phyloP scores from a whole-genome alignment of 2,329 filamentous ascomycete genomes.

The Penicillium sp. region DNA sequence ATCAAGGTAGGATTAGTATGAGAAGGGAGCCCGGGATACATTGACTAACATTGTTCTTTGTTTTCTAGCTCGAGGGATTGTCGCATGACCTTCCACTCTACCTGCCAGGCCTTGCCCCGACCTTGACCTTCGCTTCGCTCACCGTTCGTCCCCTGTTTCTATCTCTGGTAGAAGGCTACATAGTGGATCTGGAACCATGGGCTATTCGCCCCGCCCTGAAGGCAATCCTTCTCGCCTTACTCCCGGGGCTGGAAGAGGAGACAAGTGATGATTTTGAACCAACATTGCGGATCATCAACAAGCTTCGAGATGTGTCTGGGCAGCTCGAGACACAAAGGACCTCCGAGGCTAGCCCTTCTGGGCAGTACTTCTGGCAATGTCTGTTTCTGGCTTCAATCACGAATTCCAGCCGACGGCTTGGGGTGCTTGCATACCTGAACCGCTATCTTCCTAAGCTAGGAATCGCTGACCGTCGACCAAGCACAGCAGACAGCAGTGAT shows the following conservation, averaged over 20 bases:
- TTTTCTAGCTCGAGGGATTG: slow-evolving; percentile 64
- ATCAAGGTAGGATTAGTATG: slow-evolving; percentile 64
- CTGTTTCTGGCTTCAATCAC: slow-evolving; percentile 94
- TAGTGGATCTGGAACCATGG: slow-evolving; percentile 70
- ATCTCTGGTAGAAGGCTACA: slow-evolving; percentile 76
- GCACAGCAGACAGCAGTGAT: slow-evolving; percentile 33
- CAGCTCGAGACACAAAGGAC: slow-evolving; percentile 58
- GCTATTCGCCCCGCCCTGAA: slow-evolving; percentile 85
- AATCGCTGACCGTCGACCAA: slow-evolving; percentile 35
- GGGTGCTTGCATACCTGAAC: slow-evolving; percentile 82
- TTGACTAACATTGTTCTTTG: slow-evolving; percentile 18
- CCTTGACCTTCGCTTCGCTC: slow-evolving; percentile 91
- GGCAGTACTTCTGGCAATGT: slow-evolving; percentile 97
- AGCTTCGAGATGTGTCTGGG: slow-evolving; percentile 64
- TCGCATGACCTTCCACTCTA: slow-evolving; percentile 83
- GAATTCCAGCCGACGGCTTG: slow-evolving; percentile 78
- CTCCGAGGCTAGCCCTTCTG: slow-evolving; percentile 60
- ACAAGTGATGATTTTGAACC: slow-evolving; percentile 96
- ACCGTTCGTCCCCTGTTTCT: slow-evolving; percentile 86
- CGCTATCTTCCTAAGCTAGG: slow-evolving; percentile 76
- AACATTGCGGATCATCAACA: slow-evolving; percentile 75
- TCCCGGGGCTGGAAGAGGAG: slow-evolving; percentile 93
- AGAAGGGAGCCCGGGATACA: background rate
- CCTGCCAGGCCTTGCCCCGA: slow-evolving; percentile 83
- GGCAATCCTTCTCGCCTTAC: slow-evolving; percentile 80